Evolutionary conservation across 1,139 yeast species (phyloP), one percentile per base, ranked within the genome.

Genomic region (Hyphopichia burtonii): DNA sequence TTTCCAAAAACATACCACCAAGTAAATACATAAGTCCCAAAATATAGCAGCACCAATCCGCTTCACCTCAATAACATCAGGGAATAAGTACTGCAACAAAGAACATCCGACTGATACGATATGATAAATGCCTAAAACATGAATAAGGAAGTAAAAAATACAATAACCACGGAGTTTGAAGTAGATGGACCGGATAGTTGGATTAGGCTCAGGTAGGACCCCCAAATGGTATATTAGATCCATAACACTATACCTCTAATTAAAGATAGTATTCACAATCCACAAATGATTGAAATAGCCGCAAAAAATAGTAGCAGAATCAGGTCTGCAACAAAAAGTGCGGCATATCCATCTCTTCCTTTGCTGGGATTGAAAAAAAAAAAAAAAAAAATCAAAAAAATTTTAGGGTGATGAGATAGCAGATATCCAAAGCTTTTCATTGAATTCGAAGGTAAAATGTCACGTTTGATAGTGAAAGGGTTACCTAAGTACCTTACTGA

Each of bases 381-480:
- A n/a, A n/a, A n/a, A n/a, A n/a, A n/a, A n/a, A n/a, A n/a, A n/a
- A n/a, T n/a, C n/a, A n/a, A n/a, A n/a, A n/a, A 11, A 9, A 14
- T 8, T 7, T 14, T 7, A n/a, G 17, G 16, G 4, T 25, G 28
- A 25, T 25, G 28, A 25, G 28, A 25, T 25, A 25, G 12, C 28
- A n/a, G n/a, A n/a, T n/a, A n/a, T n/a, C n/a, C n/a, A n/a, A n/a
- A n/a, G n/a, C n/a, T 11, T 8, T 25, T 25, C 12, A 25, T 25
- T 25, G 7, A 25, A 25, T 9, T 10, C 7, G 11, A 25, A 25
- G 4, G n/a, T 9, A 8, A 11, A 9, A 85, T 85, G 96, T 91
- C 99, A 33, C 86, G 99, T 65, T 76, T 94, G 45, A 93, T 93
- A 54, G 96, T 94, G n/a, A 94, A 89, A 63, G 96, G 96, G 36